Evolutionary conservation across 1,284 basidiomycete species (phyloP).

Genomic region (Ganoderma sinense): DNA sequence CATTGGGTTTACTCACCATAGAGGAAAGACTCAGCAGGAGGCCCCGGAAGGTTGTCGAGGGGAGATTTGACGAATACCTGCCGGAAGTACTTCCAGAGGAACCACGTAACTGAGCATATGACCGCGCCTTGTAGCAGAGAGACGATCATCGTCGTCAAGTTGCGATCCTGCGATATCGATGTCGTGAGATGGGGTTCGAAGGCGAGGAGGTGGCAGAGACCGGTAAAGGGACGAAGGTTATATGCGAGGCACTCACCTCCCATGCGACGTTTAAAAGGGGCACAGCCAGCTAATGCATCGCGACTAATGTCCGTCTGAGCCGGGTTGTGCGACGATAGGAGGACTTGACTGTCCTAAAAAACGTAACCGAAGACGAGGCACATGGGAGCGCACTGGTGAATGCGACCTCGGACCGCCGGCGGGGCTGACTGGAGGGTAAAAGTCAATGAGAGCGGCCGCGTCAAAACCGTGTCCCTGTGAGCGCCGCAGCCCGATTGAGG

Average conservation of each 20-base stretch:
- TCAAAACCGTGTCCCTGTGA: neutral
- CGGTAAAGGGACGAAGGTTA: neutral
- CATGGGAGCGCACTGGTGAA: neutral
- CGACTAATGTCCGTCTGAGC: conserved; percentile 13
- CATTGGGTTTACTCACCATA: conserved; percentile 15
- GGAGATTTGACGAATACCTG: conserved; percentile 20
- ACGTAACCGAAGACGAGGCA: neutral
- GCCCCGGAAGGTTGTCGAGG: conserved; percentile 27
- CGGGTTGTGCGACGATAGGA: conserved; percentile 1
- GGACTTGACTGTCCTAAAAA: neutral
- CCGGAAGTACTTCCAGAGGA: conserved; percentile 27
- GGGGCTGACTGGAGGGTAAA: neutral
- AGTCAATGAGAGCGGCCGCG: neutral
- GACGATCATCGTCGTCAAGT: conserved; percentile 1
- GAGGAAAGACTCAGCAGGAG: conserved; percentile 22
- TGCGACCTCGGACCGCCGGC: neutral
- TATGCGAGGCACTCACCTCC: neutral
- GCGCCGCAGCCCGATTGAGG: neutral
- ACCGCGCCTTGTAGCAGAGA: conserved; percentile 1
- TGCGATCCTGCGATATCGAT: neutral
- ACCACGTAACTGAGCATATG: conserved; percentile 12
- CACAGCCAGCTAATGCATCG: neutral
- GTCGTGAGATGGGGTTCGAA: neutral
- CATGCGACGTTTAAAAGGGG: conserved; percentile 1
- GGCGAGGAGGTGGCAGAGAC: neutral